Base-by-base conservation (phyloP, 2,329 filamentous ascomycete genomes). In the Fusarium dimerum region DNA sequence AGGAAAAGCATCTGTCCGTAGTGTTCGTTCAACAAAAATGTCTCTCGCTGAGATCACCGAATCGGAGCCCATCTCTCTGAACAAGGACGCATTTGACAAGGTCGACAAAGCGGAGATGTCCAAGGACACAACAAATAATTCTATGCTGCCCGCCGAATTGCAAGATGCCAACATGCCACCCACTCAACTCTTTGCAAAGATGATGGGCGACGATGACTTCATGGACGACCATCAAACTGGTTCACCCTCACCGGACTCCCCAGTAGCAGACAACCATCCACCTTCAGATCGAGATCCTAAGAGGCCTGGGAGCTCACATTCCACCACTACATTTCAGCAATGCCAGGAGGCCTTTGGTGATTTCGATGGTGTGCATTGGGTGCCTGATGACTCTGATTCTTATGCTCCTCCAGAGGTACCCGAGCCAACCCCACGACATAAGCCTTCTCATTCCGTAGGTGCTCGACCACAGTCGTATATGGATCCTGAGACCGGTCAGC, bases 321-420 rank as follows among this genome's bases (percentile, higher is more conserved):
- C 84, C 4, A 75, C 73, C 43, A 80, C 81, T 50, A 89, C 87
- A 2, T 85, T 79, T 51, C 84, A 87, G 32, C 84, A 89, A 66
- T 83, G 83, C 16, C 76, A 84, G 73, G 78, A 80, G 39, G 82
- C 89, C 3, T 94, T 93, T 74, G 81, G 84, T 40, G 89, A 92
- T 67, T 94, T 94, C 66, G 90, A 94, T 67, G 90, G 90, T 38
- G 86, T 88, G 13, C 89, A 93, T 66, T 90, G 85, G 67, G 80
- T 83, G 29, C 81, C 86, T 5, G 79, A 84, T 7, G 60, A 61
- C 18, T 73, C 74, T 15, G 63, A 66, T 17, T 53, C 55, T 6
- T 60, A 61, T 36, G 52, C 57, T 38, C 58, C 57, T 43, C 45
- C 54, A 4, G 51, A 55, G 11, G 56, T 55, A 13, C 40, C 47